These are phyloP conservation scores for Colletotrichum simmondsii DNA, from an alignment of 2,329 filamentous ascomycete genomes.

Conservation along the genomic window DNA sequence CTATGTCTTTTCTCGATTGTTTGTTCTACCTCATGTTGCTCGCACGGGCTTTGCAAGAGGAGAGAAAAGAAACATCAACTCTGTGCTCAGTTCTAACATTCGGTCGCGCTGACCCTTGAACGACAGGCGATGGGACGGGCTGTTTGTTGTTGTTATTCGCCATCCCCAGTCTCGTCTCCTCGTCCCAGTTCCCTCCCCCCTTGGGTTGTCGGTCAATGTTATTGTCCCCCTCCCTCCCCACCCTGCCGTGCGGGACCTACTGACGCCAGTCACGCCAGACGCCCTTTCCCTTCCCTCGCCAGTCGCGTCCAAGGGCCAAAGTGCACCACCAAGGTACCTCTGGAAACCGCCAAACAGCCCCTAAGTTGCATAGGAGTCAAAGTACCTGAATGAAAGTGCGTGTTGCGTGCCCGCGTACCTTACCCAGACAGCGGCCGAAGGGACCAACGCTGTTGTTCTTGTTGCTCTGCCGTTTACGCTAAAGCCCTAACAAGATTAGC, in stretches of 20 bases:
- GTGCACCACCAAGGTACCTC: background rate
- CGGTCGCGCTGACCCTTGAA: background rate
- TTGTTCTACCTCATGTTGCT: background rate
- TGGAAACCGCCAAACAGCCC: background rate
- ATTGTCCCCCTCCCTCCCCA: background rate
- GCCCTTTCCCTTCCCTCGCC: slow-evolving; percentile 1
- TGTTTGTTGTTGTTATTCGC: slow-evolving; percentile 14
- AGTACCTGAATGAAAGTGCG: no score
- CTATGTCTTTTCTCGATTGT: background rate
- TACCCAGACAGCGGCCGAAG: background rate
- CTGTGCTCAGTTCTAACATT: background rate
- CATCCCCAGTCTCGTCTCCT: no score
- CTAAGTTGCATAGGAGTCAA: no score
- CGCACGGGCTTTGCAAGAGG: background rate
- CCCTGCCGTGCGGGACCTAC: background rate
- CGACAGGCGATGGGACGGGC: background rate
- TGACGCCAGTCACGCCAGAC: background rate
- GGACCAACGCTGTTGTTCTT: slow-evolving; percentile 5
- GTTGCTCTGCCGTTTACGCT: slow-evolving; percentile 31
- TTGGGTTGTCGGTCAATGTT: slow-evolving; percentile 1
- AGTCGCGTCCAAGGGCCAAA: slow-evolving; percentile 7
- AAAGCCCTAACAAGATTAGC: slow-evolving; percentile 8
- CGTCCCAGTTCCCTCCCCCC: background rate
- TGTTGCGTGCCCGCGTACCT: background rate
- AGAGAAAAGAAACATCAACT: background rate